Evolutionary conservation across 73 alveolate species (phyloP), one percentile per base, ranked within the genome.

Genomic region (Tetrahymena malaccensis): DNA sequence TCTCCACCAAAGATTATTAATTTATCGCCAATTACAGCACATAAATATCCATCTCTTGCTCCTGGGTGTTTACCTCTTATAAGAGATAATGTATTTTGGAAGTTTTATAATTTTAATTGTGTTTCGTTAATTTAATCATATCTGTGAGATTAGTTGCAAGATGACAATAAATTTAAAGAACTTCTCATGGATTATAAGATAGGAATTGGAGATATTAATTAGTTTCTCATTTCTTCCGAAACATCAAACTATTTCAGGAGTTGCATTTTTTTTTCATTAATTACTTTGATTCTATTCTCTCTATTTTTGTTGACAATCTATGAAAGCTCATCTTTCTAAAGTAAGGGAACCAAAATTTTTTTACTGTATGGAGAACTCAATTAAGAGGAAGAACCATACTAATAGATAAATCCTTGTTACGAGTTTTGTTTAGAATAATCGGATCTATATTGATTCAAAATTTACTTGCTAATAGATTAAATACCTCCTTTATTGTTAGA

Each of bases 1-100:
- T 97, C 98, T 35, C 98, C 98, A n/a, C 98, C 98, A 85, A 97
- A 97, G 3, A 97, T 94, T 17, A 97, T 85, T 94, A 97, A 85
- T 43, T 50, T 93, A 93, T 94, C 97, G 34, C 96, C 96, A 93
- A 57, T 94, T 5, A 97, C 34, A 16, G 95, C 85, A 55, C 98
- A 96, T 34, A 96, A 83, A 85, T 97, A 97, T 17, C 98, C 98
- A 94, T 97, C 98, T 95, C 98, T 97, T 35, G 98, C 98, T 3
- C 97, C 97, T 9, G 98, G 98, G 25, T 70, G 89, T 33, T 70
- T 70, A 70, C 89, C 89, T 70, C 43, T 70, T 70, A 70, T 70
- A 11, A 31, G 31, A 17, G 89, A 70, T 3, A 25, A 5, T 6
- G 89, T 27, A 70, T 70, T 70, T 70, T 70, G 25, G 37, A 70